Percentiles rank a stretch among this genome's conserved stretches.
These are phyloP conservation scores for Citrus medica DNA, from an alignment of 345 rosid genomes.

Conservation along the genomic window DNA sequence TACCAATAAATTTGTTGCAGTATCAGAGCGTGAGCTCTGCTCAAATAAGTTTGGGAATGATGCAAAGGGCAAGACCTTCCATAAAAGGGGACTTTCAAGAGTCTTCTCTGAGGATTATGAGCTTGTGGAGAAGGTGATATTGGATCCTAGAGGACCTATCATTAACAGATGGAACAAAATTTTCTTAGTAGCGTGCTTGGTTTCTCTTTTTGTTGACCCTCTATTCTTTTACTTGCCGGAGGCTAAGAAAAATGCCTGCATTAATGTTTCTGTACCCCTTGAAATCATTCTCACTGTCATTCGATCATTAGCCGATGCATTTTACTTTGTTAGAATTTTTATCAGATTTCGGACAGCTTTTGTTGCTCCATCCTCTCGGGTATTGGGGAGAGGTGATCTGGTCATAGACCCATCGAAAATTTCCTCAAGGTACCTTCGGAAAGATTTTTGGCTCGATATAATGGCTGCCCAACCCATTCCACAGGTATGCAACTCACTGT, in stretches of 20 bases:
- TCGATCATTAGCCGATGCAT: constrained; percentile 40
- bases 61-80: constrained; percentile 13
- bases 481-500: constrained; percentile 35
- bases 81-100: constrained; percentile 34
- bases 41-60: constrained; percentile 3
- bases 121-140: constrained; percentile 25
- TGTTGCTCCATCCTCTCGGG: constrained; percentile 65
- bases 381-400: constrained; percentile 64
- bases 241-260: constrained; percentile 28
- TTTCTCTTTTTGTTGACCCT: constrained; percentile 57
- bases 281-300: constrained; percentile 30
- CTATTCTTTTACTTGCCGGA: constrained; percentile 48
- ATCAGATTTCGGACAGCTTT: constrained; percentile 52
- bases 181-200: constrained; percentile 52
- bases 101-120: constrained; percentile 65
- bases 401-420: constrained; percentile 43
- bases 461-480: constrained; percentile 55
- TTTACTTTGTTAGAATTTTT: constrained; percentile 42
- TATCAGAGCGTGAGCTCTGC: constrained; percentile 5
- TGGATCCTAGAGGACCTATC: constrained; percentile 50
- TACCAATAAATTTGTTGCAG: constrained; percentile 14
- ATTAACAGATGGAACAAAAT: constrained; percentile 49
- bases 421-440: constrained; percentile 38
- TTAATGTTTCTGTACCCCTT: constrained; percentile 27
- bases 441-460: constrained; percentile 47